These are phyloP conservation scores for Chaetomium strumarium DNA, from an alignment of 2,329 filamentous ascomycete species.

Conservation along the genomic window DNA sequence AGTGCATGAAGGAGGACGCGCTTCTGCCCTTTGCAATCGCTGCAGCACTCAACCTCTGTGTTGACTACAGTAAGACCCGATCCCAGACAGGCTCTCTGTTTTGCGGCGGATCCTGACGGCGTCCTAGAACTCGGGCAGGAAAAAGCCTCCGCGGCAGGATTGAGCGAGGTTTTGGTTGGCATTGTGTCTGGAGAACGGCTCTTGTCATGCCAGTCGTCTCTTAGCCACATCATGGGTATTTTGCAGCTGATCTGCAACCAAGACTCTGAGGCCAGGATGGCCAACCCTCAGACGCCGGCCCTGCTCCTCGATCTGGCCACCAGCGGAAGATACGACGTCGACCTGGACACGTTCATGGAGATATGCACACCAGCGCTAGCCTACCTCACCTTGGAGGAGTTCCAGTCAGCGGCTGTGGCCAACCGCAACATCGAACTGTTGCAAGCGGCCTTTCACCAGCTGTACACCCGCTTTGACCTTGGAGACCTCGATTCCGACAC, in stretches of 20 bases:
- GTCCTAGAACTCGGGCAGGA: conserved; percentile 50
- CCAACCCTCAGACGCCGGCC: conserved; percentile 41
- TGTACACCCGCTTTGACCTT: conserved; percentile 38
- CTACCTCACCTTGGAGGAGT: conserved; percentile 49
- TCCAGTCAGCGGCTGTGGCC: conserved; percentile 45
- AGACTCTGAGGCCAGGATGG: conserved; percentile 41
- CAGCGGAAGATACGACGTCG: conserved; percentile 34
- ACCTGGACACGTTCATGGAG: conserved; percentile 50
- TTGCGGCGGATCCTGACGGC: neutral
- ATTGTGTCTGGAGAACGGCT: conserved; percentile 44
- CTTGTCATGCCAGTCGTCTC: conserved; percentile 36
- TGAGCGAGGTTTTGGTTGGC: conserved; percentile 45
- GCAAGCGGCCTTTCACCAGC: conserved; percentile 43
- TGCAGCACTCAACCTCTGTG: conserved; percentile 56
- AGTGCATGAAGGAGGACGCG: conserved; percentile 41
- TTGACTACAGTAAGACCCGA: conserved; percentile 53
- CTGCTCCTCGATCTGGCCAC: conserved; percentile 46
- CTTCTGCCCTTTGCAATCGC: conserved; percentile 50
- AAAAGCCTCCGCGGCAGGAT: conserved; percentile 45
- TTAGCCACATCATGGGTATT: conserved; percentile 52
- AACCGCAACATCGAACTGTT: conserved; percentile 37
- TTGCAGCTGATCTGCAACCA: conserved; percentile 49
- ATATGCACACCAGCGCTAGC: conserved; percentile 47
- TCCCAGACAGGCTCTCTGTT: neutral
- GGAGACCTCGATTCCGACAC: conserved; percentile 42